Conservation (phyloP, 371 early-diverging fungal genomes). For the Mucor irregularis region DNA sequence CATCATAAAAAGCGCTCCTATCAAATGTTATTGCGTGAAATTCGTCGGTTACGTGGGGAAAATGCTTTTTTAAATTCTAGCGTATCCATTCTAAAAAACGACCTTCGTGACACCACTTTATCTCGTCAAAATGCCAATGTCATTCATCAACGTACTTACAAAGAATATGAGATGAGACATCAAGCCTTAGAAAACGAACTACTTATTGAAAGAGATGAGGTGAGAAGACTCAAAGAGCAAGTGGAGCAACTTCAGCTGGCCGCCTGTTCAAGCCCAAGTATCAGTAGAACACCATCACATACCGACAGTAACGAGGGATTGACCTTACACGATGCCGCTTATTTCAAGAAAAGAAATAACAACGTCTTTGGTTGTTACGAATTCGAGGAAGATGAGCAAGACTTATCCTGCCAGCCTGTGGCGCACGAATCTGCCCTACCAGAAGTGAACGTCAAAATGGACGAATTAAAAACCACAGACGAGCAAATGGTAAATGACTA, state of each 20-base stretch:
- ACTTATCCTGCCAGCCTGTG: slow-evolving; percentile 5
- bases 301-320: background rate
- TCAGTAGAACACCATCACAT: background rate
- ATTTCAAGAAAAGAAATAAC: slow-evolving; percentile 9
- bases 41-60: slow-evolving; percentile 43
- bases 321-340: slow-evolving; percentile 13
- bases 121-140: slow-evolving; percentile 40
- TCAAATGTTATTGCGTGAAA: slow-evolving; percentile 36
- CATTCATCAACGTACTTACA: slow-evolving; percentile 36
- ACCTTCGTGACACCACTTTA: slow-evolving; percentile 34
- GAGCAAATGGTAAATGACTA: slow-evolving; percentile 9
- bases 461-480: slow-evolving; percentile 4
- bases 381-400: slow-evolving; percentile 9
- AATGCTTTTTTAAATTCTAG: slow-evolving; percentile 32
- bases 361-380: slow-evolving; percentile 14
- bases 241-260: slow-evolving; percentile 21
- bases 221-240: slow-evolving; percentile 28
- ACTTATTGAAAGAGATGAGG: slow-evolving; percentile 29
- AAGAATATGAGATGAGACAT: slow-evolving; percentile 31
- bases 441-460: slow-evolving; percentile 9
- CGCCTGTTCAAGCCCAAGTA: background rate
- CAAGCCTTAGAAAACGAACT: slow-evolving; percentile 32
- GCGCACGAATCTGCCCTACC: slow-evolving; percentile 16
- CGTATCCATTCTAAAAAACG: slow-evolving; percentile 38
- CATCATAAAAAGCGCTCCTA: slow-evolving; percentile 21